Conservation (phyloP, 2,329 filamentous ascomycete species). For the Apiospora sp. region DNA sequence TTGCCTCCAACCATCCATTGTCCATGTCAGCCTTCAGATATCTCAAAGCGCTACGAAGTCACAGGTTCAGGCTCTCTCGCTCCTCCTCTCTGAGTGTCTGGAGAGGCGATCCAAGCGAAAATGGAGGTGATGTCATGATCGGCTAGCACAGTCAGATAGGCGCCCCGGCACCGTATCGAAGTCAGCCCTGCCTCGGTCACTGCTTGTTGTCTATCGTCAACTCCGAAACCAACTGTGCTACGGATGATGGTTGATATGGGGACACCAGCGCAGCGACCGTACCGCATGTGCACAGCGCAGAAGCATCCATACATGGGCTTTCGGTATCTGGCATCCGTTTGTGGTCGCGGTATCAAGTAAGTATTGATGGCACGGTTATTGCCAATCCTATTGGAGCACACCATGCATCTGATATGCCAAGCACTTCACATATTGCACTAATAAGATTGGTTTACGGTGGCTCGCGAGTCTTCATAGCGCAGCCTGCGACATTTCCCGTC, state of each 20-base stretch:
- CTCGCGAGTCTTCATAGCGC: neutral
- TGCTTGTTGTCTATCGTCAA: neutral
- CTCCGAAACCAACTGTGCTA: neutral
- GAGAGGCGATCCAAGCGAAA: slow-evolving; percentile 6
- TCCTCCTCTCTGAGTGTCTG: neutral
- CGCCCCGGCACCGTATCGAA: neutral
- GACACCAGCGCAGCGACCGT: neutral
- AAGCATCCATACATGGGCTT: neutral
- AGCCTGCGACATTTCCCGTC: slow-evolving; percentile 15
- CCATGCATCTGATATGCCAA: neutral
- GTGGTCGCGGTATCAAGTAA: neutral
- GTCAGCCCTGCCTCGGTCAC: neutral
- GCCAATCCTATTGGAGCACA: slow-evolving; percentile 1
- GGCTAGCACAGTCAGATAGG: neutral
- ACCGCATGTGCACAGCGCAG: neutral
- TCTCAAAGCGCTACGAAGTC: neutral
- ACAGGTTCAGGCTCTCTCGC: neutral
- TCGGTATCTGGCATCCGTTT: neutral
- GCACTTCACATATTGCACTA: neutral
- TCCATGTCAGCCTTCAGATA: neutral
- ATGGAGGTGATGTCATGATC: slow-evolving; percentile 15
- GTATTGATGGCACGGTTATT: neutral
- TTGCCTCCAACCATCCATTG: neutral
- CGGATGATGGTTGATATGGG: neutral
- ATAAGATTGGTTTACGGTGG: slow-evolving; percentile 1